These are phyloP conservation scores for Mrakia blollopis DNA, from an alignment of 768 basidiomycete species.

Conservation along the genomic window DNA sequence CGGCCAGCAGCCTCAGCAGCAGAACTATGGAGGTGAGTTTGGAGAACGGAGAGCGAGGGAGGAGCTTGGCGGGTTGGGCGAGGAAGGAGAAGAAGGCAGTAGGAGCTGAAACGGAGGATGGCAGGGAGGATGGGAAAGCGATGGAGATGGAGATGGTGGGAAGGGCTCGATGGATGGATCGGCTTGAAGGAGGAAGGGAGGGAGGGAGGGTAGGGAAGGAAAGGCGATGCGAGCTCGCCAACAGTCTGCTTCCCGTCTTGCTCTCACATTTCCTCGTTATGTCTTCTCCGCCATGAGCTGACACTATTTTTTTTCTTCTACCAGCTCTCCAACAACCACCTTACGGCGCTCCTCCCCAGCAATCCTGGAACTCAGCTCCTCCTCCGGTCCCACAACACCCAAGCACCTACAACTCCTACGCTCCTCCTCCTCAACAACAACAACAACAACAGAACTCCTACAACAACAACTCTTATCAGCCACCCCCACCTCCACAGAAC, in stretches of 20 bases:
- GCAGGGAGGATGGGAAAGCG: no score
- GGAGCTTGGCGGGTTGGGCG: not conserved
- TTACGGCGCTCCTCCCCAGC: not conserved
- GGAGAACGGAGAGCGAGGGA: no score
- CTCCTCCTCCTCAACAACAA: not conserved
- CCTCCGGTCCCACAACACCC: not conserved
- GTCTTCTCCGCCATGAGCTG: not conserved
- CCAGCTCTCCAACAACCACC: not conserved
- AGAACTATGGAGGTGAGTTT: not conserved
- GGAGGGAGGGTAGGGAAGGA: no score
- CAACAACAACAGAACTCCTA: not conserved
- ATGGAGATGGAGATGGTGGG: no score
- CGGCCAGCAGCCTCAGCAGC: slow-evolving; percentile 1
- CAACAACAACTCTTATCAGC: not conserved
- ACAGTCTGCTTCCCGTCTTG: not conserved
- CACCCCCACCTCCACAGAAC: not conserved
- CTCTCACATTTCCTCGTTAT: not conserved
- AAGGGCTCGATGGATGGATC: no score
- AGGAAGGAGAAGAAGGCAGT: not conserved
- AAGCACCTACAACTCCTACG: not conserved
- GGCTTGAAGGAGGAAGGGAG: no score
- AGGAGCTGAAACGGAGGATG: not conserved
- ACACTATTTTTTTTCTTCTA: not conserved
- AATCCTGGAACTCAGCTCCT: not conserved
- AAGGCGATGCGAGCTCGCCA: not conserved